Percentiles rank a stretch among this genome's conserved stretches.
Evolutionary conservation across 106 monocot genomes (phyloP).

Genomic region (Alisma plantagoaquatica): DNA sequence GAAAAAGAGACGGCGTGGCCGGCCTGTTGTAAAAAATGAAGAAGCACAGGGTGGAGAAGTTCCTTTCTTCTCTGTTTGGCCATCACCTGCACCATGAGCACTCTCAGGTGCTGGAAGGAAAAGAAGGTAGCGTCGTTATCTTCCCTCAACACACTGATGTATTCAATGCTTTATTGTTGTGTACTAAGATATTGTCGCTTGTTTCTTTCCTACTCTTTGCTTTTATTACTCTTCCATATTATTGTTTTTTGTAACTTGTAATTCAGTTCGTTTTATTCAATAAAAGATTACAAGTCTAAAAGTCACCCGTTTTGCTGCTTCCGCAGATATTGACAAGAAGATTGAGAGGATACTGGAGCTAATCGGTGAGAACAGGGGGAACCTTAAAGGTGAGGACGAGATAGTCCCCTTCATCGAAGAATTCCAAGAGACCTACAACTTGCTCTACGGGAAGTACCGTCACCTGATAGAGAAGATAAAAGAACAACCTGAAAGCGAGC

Average conservation of each 20-base stretch:
- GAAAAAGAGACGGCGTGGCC: too few relatives aligned
- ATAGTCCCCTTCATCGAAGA: conserved; percentile 31
- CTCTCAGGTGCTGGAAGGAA: conserved; percentile 6
- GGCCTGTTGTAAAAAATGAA: conserved; percentile 3
- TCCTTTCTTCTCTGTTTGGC: conserved; percentile 6
- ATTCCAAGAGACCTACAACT: conserved; percentile 27
- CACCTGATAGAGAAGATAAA: conserved; percentile 34
- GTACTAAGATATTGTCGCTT: background rate
- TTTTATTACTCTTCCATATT: too few relatives aligned
- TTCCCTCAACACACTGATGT: too few relatives aligned
- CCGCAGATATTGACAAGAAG: conserved; percentile 42
- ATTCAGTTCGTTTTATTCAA: too few relatives aligned
- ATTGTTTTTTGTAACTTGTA: too few relatives aligned
- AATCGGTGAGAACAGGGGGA: conserved; percentile 9
- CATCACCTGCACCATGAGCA: conserved; percentile 1
- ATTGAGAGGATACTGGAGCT: conserved; percentile 36
- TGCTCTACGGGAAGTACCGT: conserved; percentile 31
- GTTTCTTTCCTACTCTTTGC: background rate
- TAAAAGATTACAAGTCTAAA: too few relatives aligned
- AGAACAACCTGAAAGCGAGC: conserved; percentile 13
- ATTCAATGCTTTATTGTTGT: too few relatives aligned
- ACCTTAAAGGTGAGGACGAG: conserved; percentile 8
- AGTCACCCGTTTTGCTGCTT: too few relatives aligned
- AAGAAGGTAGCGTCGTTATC: conserved; percentile 8
- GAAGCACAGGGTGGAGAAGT: conserved; percentile 10